Evolutionary conservation across 2,329 filamentous ascomycete genomes (phyloP), one percentile per base, ranked within the genome.

Genomic region (Trichoderma sp.): DNA sequence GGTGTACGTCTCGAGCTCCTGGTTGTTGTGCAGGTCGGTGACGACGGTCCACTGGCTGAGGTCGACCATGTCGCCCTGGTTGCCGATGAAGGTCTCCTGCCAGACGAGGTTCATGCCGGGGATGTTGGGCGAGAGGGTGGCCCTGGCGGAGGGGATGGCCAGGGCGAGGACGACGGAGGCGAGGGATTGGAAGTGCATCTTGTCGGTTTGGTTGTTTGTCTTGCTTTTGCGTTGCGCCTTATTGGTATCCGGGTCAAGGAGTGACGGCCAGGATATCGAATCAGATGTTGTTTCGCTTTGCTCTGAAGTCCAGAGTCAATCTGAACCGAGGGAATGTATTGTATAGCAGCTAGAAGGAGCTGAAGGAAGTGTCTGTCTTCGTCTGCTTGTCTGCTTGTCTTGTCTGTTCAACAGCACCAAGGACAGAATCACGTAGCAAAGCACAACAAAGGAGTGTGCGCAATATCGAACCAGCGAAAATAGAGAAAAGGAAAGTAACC

Each of bases 1-100:
- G 44, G 77, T 78, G 75, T 85, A 85, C 4, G 74, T 74, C 72
- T 85, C 77, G 55, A 78, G 71, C 73, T 85, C 82, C 69, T 78
- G 75, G 76, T 85, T 85, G 70, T 79, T 77, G 66, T 78, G 72
- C n/a, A 81, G 69, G 72, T 80, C 72, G 19, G 75, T 72, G 41
- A 77, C 76, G 63, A 81, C 76, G 72, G 81, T 80, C 83, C 83
- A 85, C 66, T 69, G 78, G 50, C 70, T 67, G 5, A 69, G 26
- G 71, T 79, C 77, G 50, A 79, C 77, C 10, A 72, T 62, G 15
- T 72, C 68, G 6, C 79, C 81, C 15, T 77, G 72, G 7, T 74
- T 63, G 12, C 81, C 81, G 24, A 69, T 39, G 67, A 85, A 85
- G 21, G 69, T 74, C 21, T 84, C 82, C 50, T 77, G 71, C 81